Percentiles rank a stretch among this genome's conserved stretches.
Conservation (phyloP, 1,284 basidiomycete genomes). For the Cutaneotrichosporon sp. region DNA sequence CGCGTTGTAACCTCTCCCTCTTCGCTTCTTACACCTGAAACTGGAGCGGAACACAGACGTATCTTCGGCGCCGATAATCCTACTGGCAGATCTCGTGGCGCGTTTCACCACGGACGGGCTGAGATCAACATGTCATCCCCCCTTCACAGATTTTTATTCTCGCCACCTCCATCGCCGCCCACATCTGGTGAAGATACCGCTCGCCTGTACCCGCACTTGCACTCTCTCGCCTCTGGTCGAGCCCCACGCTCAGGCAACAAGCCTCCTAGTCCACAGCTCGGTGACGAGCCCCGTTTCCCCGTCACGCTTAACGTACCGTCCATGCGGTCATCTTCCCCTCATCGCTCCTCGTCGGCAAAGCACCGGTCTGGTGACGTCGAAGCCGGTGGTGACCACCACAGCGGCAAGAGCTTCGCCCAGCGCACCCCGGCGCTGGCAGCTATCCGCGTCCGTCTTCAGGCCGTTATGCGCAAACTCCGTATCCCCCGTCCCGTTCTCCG, state of each 20-base stretch:
- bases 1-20: too few species aligned
- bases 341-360: constrained; percentile 11
- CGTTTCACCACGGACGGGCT: too few species aligned
- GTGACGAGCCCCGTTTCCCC: constrained; percentile 20
- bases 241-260: not conserved
- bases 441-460: not conserved
- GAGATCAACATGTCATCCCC: constrained; percentile 37
- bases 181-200: too few species aligned
- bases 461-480: not conserved
- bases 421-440: not conserved
- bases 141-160: constrained; percentile 45
- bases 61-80: too few species aligned
- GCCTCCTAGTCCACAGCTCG: not conserved
- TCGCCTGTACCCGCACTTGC: not conserved
- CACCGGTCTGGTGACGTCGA: not conserved
- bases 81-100: too few species aligned
- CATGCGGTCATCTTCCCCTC: constrained; percentile 8
- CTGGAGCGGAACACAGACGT: too few species aligned
- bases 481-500: constrained; percentile 38
- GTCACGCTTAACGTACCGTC: not conserved
- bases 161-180: constrained; percentile 42
- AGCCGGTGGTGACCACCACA: not conserved
- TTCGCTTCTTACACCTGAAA: too few species aligned
- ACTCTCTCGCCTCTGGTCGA: not conserved
- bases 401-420: not conserved